Conservation (phyloP, 345 rosid genomes). For the Erysimum cheiranthoides region DNA sequence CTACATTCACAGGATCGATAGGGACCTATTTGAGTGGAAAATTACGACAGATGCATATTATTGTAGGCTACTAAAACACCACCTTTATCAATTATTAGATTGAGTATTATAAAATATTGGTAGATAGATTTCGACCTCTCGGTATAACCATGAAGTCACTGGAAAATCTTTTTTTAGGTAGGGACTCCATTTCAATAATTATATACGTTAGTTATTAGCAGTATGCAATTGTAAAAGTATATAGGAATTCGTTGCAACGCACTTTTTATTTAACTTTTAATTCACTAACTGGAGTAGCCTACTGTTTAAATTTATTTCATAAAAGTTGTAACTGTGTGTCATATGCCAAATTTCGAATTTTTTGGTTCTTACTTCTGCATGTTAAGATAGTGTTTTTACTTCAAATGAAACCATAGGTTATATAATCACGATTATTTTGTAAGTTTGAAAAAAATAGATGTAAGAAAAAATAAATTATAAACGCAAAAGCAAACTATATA, state of each 20-base stretch:
- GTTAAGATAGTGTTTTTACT: neutral
- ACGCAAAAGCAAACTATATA: neutral
- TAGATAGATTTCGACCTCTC: constrained; percentile 30
- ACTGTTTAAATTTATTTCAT: neutral
- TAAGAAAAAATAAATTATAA: neutral
- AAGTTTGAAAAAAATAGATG: neutral
- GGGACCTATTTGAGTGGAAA: constrained; percentile 37
- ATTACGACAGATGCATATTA: constrained; percentile 25
- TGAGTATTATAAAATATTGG: neutral
- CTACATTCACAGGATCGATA: constrained; percentile 10
- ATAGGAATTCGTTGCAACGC: neutral
- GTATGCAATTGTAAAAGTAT: neutral
- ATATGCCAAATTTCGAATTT: neutral
- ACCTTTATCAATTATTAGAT: constrained; percentile 38
- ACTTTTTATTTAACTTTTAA: neutral
- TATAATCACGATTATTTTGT: neutral
- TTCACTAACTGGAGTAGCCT: neutral
- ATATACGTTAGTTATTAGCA: neutral
- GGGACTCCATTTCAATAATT: constrained; percentile 25
- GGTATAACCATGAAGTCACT: constrained; percentile 18
- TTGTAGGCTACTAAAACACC: constrained; percentile 17
- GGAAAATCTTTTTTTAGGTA: neutral
- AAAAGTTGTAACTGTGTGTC: neutral
- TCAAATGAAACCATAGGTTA: neutral
- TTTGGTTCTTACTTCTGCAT: neutral